These are phyloP conservation scores for Lachnellula subtilissima DNA, from an alignment of 2,329 filamentous ascomycete genomes.

Conservation along the genomic window DNA sequence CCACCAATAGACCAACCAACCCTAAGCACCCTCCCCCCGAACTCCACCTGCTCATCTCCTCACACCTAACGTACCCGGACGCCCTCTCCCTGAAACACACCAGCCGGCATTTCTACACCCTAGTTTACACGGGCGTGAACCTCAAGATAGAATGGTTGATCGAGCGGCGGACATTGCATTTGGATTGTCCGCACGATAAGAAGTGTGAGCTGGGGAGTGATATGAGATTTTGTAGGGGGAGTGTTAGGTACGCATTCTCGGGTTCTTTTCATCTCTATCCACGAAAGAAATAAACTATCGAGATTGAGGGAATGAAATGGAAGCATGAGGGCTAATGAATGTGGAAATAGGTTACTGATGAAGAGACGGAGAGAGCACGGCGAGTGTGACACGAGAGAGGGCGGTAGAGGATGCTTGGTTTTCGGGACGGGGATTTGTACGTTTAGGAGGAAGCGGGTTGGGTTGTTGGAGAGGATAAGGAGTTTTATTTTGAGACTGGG, in stretches of 20 bases:
- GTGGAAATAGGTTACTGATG: slow-evolving; percentile 48
- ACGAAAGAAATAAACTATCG: too few species aligned
- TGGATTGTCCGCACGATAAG: slow-evolving; percentile 59
- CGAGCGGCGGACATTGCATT: slow-evolving; percentile 55
- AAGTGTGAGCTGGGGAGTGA: slow-evolving; percentile 56
- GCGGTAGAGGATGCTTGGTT: slow-evolving; percentile 29
- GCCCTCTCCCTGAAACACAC: slow-evolving; percentile 66
- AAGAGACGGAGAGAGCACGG: slow-evolving; percentile 53
- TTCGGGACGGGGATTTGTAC: slow-evolving; percentile 24
- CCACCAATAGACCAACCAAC: not conserved
- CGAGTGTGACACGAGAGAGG: slow-evolving; percentile 46
- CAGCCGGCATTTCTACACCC: slow-evolving; percentile 55
- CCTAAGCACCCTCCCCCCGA: slow-evolving; percentile 53
- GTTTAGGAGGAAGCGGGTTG: slow-evolving; percentile 10
- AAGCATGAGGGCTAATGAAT: not conserved
- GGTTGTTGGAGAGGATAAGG: not conserved
- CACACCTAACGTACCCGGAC: slow-evolving; percentile 62
- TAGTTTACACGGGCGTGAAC: slow-evolving; percentile 61
- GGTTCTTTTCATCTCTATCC: not conserved
- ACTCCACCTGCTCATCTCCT: slow-evolving; percentile 59
- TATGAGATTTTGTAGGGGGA: slow-evolving; percentile 55
- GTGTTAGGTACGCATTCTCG: slow-evolving; percentile 45
- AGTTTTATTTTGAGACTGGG: not conserved
- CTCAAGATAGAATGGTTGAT: slow-evolving; percentile 68
- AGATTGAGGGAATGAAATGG: not conserved